Evolutionary conservation across 148 eudicot species (phyloP), one percentile per base, ranked within the genome.

Genomic region (Camellia granthamiana): DNA sequence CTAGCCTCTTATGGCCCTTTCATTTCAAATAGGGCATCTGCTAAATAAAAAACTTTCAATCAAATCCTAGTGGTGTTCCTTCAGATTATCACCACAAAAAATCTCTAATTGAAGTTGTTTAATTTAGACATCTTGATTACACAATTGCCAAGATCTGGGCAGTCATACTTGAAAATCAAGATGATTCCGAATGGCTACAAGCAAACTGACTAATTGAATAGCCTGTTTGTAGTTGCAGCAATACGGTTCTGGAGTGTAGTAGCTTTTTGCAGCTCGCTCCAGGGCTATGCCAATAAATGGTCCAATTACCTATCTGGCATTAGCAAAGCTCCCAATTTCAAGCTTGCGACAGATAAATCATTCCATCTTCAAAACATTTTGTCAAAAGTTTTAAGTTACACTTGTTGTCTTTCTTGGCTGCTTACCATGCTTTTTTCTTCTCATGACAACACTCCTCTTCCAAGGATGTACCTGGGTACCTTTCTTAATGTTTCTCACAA

Each of bases 401-500:
- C 9, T 23, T 7, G 12, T 30, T 23, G 44, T 51, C 55, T 74
- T 74, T 59, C 70, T 54, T 11, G 42, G 46, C 71, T 60, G 72
- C 64, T 83, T 83, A 0, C 54, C 9, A 49, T 42, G 58, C n/a
- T 55, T 58, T 55, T 56, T 65, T 41, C 55, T 54, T 52, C 79
- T 66, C 5, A 55, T 65, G 43, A 4, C 61, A 16, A 4, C 61
- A 16, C 69, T 78, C 52, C 21, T 72, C 66, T 70, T 82, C 58
- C 83, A 78, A 82, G 5, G 13, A 38, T 4, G 64, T 58, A 75
- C 11, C 54, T 49, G 69, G 70, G 71, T 74, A 15, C 62, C 79
- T 64, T 63, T 84, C 72, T 66, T 83, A 38, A 60, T 66, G 71
- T 41, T 75, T 64, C 86, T 83, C 54, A 78, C 83, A 74, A 69